Percentiles rank a stretch among this genome's conserved stretches.
These are phyloP conservation scores for Tympanopsis confertula DNA, from an alignment of 2,329 filamentous ascomycete genomes.

Conservation along the genomic window DNA sequence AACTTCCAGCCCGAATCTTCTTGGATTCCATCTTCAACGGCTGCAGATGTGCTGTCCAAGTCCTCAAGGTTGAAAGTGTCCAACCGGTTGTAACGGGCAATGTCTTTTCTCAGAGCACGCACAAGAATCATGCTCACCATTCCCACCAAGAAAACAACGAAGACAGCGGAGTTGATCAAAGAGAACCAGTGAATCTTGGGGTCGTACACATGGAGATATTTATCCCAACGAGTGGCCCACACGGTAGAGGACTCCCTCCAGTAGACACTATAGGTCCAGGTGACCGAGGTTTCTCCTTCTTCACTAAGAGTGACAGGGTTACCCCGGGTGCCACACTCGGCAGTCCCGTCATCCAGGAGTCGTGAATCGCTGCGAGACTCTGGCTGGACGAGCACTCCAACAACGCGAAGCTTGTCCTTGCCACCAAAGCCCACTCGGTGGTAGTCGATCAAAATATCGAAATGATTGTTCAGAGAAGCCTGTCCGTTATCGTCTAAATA, in stretches of 20 bases:
- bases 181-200: constrained; percentile 99
- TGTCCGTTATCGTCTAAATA: constrained; percentile 37
- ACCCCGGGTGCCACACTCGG: constrained; percentile 47
- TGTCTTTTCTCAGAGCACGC: constrained; percentile 83
- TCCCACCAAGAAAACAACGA: constrained; percentile 80
- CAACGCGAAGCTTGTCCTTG: constrained; percentile 67
- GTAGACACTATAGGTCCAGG: constrained; percentile 85
- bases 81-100: constrained; percentile 88
- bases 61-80: constrained; percentile 87
- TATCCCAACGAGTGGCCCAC: constrained; percentile 97
- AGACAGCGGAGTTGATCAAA: constrained; percentile 87
- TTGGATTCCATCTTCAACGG: constrained; percentile 77
- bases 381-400: constrained; percentile 82
- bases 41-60: constrained; percentile 63
- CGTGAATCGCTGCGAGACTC: constrained; percentile 53
- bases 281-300: constrained; percentile 49
- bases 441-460: constrained; percentile 87
- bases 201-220: constrained; percentile 93
- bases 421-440: constrained; percentile 58
- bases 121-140: constrained; percentile 90
- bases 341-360: constrained; percentile 29
- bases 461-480: constrained; percentile 77
- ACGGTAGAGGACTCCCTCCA: constrained; percentile 77
- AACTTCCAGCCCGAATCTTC: constrained; percentile 98
- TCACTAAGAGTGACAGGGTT: constrained; percentile 55